These are phyloP conservation scores for Phytophthora rubi DNA, from an alignment of 352 stramenopile genomes.

Conservation along the genomic window DNA sequence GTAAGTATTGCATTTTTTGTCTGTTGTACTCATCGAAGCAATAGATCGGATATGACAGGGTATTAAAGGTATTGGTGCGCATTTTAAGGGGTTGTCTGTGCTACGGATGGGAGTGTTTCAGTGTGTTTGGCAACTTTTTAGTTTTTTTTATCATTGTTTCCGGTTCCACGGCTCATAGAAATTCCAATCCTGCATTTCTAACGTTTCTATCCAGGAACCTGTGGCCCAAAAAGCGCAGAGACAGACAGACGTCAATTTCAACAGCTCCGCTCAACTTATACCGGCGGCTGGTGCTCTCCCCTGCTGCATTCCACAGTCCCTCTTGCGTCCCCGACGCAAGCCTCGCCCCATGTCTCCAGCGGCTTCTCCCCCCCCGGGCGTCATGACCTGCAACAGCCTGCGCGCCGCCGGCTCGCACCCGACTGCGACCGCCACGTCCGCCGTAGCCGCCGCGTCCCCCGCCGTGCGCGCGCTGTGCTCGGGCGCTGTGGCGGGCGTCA, in stretches of 20 bases:
- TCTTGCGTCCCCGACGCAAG: constrained; percentile 5
- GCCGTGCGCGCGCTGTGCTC: constrained; percentile 70
- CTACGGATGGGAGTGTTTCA: no score
- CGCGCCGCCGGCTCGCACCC: constrained; percentile 23
- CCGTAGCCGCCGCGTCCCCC: constrained; percentile 40
- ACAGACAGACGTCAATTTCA: background rate
- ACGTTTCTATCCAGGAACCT: background rate
- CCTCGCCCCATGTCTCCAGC: constrained; percentile 11
- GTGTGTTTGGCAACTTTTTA: no score
- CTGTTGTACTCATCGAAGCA: no score
- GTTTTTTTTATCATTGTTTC: background rate
- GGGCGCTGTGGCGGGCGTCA: constrained; percentile 71
- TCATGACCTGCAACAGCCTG: constrained; percentile 40
- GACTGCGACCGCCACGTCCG: constrained; percentile 43
- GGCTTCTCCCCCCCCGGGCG: constrained; percentile 19
- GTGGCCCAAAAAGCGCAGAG: background rate
- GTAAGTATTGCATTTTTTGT: no score
- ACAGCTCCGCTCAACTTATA: background rate
- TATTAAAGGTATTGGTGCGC: no score
- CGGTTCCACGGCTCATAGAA: background rate
- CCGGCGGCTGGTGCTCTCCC: background rate
- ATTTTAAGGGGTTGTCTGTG: no score
- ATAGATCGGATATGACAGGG: no score
- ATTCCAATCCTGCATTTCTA: background rate
- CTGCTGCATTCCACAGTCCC: background rate